These are phyloP conservation scores for Drechslerella dactyloides DNA, from an alignment of 2,329 filamentous ascomycete genomes.

Conservation along the genomic window DNA sequence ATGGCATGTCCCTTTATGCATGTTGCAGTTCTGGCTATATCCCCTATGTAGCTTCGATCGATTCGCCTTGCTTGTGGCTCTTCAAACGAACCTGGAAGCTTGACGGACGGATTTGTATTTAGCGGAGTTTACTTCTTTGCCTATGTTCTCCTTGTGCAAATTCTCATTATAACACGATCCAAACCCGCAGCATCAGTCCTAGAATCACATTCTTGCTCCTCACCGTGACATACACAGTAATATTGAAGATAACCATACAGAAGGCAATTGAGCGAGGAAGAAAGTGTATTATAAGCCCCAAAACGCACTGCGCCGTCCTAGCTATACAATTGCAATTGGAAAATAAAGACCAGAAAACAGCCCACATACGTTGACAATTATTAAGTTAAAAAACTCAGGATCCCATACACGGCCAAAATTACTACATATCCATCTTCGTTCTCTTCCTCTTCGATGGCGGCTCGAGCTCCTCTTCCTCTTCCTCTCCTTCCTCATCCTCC, in stretches of 20 bases:
- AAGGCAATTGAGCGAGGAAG: no score
- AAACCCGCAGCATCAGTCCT: slow-evolving; percentile 28
- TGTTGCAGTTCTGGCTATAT: slow-evolving; percentile 1
- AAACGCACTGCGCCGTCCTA: no score
- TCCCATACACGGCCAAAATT: neutral
- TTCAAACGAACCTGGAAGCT: slow-evolving; percentile 7
- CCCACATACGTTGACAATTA: neutral
- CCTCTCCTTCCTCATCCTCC: slow-evolving; percentile 27
- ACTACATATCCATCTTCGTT: slow-evolving; percentile 1
- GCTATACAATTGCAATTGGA: no score
- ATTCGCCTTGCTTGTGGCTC: slow-evolving; percentile 6
- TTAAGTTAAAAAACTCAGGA: neutral
- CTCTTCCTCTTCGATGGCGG: slow-evolving; percentile 35
- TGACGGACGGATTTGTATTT: slow-evolving; percentile 39
- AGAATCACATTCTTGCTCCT: neutral
- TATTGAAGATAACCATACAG: neutral
- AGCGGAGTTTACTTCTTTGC: slow-evolving; percentile 45
- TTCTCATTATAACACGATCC: slow-evolving; percentile 22
- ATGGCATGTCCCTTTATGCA: no score
- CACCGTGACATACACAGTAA: neutral
- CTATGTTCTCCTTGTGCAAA: slow-evolving; percentile 22
- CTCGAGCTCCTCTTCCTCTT: slow-evolving; percentile 41
- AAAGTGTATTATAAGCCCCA: no score
- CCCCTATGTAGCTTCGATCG: neutral
- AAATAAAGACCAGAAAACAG: slow-evolving; percentile 30